Base-by-base conservation (phyloP, 2,329 filamentous ascomycete genomes). In the Sarocladium brachiariae region DNA sequence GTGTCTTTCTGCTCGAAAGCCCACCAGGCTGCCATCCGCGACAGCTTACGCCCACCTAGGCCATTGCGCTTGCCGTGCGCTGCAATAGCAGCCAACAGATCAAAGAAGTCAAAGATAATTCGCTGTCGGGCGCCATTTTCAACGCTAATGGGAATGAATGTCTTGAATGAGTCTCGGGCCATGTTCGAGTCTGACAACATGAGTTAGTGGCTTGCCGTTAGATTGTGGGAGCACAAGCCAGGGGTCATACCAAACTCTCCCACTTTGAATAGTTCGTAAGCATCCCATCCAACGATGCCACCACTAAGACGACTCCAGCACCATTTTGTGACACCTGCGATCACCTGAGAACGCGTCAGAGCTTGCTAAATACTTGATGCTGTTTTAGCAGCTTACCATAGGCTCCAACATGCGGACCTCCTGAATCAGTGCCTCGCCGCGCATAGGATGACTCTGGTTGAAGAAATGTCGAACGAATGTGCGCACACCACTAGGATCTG, bases 21-120 rank as follows among this genome's bases (percentile, higher is more conserved):
- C 93, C 93, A 99, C 93, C 93, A 99, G 41, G 91, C 90, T 35
- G 92, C 93, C 78, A 95, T 89, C 57, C 93, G 82, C 9, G 93
- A 97, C 50, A 99, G 78, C 67, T 97, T 97, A 56, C 91, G 83
- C 23, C 93, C 93, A 54, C 90, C 89, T 55, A 99, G 81, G 38
- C 93, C 93, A 65, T 99, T 99, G 50, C 76, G 83, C 71, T 97
- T 97, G 58, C 89, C 89, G 61, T 96, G 89, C 13, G 93, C 93
- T 30, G 93, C 91, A 59, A 96, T 83, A 7, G 92, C 89, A 3
- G 92, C 84, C 39, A 99, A 72, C 1, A 99, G 81, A 60, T 97
- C 92, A 69, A 97, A 99, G 69, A 96, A 97, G 69, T 95, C 88
- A 62, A 95, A 91, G 52, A 96, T 92, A 63, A 99, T 96, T 61